Percentiles rank a stretch among this genome's conserved stretches.
Conservation (phyloP, 2,329 filamentous ascomycete species). For the Epichloe glyceriae region DNA sequence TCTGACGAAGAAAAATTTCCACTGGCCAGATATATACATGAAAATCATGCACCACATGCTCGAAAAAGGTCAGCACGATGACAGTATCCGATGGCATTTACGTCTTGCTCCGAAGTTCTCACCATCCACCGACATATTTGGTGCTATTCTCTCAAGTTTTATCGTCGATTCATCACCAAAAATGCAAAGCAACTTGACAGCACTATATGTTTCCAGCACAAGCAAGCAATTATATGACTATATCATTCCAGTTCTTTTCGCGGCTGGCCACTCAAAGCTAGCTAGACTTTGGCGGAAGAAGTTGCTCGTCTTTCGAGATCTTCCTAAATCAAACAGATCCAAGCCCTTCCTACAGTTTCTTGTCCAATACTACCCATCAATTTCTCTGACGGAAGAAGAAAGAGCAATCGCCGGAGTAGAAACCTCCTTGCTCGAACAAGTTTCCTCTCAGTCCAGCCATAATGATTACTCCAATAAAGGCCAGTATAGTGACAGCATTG, state of each 20-base stretch:
- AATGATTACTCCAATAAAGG: slow-evolving; percentile 5
- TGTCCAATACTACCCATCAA: slow-evolving; percentile 29
- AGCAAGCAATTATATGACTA: slow-evolving; percentile 36
- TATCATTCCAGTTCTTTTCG: slow-evolving; percentile 37
- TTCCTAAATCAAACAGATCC: slow-evolving; percentile 27
- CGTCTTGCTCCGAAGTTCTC: slow-evolving; percentile 30
- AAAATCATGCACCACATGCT: slow-evolving; percentile 32
- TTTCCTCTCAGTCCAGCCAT: background rate
- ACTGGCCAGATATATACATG: slow-evolving; percentile 39
- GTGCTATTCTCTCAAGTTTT: slow-evolving; percentile 29
- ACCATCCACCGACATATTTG: slow-evolving; percentile 28
- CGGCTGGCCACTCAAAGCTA: slow-evolving; percentile 28
- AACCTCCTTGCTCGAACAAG: background rate
- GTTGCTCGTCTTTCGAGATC: slow-evolving; percentile 27
- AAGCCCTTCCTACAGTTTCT: slow-evolving; percentile 36
- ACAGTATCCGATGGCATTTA: slow-evolving; percentile 35
- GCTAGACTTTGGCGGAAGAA: slow-evolving; percentile 35
- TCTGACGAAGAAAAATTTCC: slow-evolving; percentile 20
- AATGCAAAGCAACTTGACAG: slow-evolving; percentile 27
- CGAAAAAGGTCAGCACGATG: slow-evolving; percentile 21
- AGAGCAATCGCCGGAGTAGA: slow-evolving; percentile 9
- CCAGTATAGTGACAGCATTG: slow-evolving; percentile 37
- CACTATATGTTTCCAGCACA: slow-evolving; percentile 31
- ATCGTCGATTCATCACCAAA: slow-evolving; percentile 22
- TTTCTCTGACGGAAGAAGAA: slow-evolving; percentile 26